Base-by-base conservation (phyloP, 176 grass and related monocot species). In the Thalia dealbata region DNA sequence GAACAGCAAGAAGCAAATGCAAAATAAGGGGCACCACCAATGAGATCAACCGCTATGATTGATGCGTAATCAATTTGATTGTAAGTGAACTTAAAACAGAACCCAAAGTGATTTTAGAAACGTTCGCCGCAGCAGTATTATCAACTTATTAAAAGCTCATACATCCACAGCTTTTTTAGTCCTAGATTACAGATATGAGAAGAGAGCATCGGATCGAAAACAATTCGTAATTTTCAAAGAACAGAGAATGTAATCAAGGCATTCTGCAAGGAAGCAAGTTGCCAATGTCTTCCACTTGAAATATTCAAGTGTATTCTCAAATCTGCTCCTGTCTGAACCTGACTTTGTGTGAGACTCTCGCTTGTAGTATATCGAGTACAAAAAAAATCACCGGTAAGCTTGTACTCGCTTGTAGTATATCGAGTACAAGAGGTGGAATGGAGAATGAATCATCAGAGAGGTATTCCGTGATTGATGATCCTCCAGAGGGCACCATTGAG, bases 381-480 rank as follows among this genome's bases (percentile, higher is more conserved):
- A 12, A 61, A 59, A 22, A 2, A n/a, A 24, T 0, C 2, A 61
- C 5, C 11, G 11, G 7, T 25, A 7, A 9, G 23, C n/a, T n/a
- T n/a, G n/a, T n/a, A n/a, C 54, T 18, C 32, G 32, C 54, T 58
- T 58, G 54, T 58, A n/a, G 54, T 16, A 61, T 24, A 61, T 11
- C 21, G 21, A 3, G 23, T n/a, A 10, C 21, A 23, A 61, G 25
- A 61, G 1, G 21, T 61, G 21, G 56, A 61, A 24, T 23, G 19
- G 56, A 64, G 26, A 64, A 23, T 15, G 27, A 12, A 16, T 30
- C 12, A 64, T 64, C 27, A 64, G 13, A 64, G 8, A 22, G 21
- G 38, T 13, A 68, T 68, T 44, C 65, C 65, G 43, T 68, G 65
- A 43, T 68, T 23, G 65, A 68, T 44, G 35, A 68, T 68, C 65